Conservation (phyloP, 169 alveolate genomes). For the Plasmodium adleri region DNA sequence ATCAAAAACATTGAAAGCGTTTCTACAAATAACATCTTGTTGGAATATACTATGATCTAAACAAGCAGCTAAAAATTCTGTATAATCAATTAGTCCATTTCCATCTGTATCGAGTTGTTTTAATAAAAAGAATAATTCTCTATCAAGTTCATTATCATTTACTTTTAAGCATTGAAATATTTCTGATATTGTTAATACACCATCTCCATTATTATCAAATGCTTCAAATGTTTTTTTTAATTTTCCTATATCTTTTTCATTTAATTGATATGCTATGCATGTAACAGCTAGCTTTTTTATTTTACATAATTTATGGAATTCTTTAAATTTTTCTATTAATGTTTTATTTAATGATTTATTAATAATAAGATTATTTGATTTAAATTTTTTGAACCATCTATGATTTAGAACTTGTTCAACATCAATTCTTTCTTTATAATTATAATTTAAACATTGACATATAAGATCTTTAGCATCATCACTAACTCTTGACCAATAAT, state of each 20-base stretch:
- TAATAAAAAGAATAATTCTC: slow-evolving; percentile 81
- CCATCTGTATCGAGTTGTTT: slow-evolving; percentile 92
- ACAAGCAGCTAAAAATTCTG: slow-evolving; percentile 96
- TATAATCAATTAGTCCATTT: slow-evolving; percentile 93
- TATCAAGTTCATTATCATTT: slow-evolving; percentile 80
- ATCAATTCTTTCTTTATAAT: slow-evolving; percentile 90
- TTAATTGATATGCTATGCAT: slow-evolving; percentile 93
- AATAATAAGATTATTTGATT: slow-evolving; percentile 24
- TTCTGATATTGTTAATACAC: slow-evolving; percentile 87
- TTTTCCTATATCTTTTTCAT: slow-evolving; percentile 91
- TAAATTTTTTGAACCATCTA: slow-evolving; percentile 90
- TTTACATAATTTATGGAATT: slow-evolving; percentile 90
- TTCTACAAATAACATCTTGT: slow-evolving; percentile 90
- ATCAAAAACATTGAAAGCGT: slow-evolving; percentile 94
- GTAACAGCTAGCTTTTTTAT: slow-evolving; percentile 95
- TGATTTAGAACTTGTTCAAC: slow-evolving; percentile 95
- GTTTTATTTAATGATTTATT: slow-evolving; percentile 76
- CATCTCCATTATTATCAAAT: slow-evolving; percentile 94
- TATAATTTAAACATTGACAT: slow-evolving; percentile 87
- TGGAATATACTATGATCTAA: slow-evolving; percentile 89
- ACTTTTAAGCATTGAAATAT: slow-evolving; percentile 80
- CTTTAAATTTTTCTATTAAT: slow-evolving; percentile 88
- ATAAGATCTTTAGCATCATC: slow-evolving; percentile 91
- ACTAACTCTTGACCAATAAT: slow-evolving; percentile 92
- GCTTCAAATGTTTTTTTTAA: slow-evolving; percentile 91